phyloP scores from a whole-genome alignment of 2,329 filamentous ascomycete genomes.

The Calonectria pteridis region DNA sequence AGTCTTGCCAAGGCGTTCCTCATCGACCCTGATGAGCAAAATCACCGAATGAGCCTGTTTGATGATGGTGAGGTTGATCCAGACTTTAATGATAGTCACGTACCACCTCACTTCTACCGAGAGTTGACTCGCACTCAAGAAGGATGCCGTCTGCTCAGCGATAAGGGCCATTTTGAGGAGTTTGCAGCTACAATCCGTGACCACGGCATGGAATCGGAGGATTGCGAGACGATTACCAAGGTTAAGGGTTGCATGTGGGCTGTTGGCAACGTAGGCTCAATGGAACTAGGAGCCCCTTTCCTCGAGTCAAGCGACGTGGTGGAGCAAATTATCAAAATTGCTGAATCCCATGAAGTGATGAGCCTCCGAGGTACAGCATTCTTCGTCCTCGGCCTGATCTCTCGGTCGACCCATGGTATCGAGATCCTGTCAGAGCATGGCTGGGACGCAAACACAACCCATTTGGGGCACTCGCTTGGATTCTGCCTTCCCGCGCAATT shows the following conservation, averaged over 20 bases:
- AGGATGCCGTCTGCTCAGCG: slow-evolving; percentile 87
- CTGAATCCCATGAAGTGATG: slow-evolving; percentile 89
- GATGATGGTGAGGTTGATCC: slow-evolving; percentile 69
- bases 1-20: slow-evolving; percentile 88
- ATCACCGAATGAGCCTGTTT: slow-evolving; percentile 69
- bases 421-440: slow-evolving; percentile 91
- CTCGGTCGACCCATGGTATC: slow-evolving; percentile 89
- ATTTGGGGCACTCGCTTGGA: slow-evolving; percentile 84
- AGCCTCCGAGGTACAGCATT: slow-evolving; percentile 95
- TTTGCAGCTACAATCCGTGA: slow-evolving; percentile 92
- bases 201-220: slow-evolving; percentile 85
- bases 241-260: slow-evolving; percentile 98
- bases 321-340: slow-evolving; percentile 87
- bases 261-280: slow-evolving; percentile 96
- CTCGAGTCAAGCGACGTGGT: slow-evolving; percentile 92
- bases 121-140: slow-evolving; percentile 94
- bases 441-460: slow-evolving; percentile 92
- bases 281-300: slow-evolving; percentile 96
- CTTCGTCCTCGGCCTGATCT: slow-evolving; percentile 94
- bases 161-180: slow-evolving; percentile 97
- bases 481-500: slow-evolving; percentile 88
- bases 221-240: slow-evolving; percentile 87
- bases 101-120: slow-evolving; percentile 98
- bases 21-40: slow-evolving; percentile 70
- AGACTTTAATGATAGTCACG: slow-evolving; percentile 72